phyloP scores from a whole-genome alignment of 2,329 filamentous ascomycete genomes.

The Colletotrichum trifolii region DNA sequence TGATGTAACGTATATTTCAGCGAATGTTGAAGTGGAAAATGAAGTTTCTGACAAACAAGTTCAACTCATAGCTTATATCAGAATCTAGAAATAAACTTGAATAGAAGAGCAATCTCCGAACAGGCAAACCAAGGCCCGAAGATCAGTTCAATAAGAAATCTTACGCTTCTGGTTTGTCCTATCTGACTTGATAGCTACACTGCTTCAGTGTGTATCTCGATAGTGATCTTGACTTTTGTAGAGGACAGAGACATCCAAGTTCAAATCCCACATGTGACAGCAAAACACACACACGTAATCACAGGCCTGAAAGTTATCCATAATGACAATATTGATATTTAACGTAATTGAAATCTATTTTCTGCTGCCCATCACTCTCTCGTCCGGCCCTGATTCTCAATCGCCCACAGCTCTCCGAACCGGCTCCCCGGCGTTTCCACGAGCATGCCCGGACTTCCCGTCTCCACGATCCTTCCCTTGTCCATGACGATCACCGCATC shows the following conservation, averaged over 20 bases:
- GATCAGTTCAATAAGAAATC: too few relatives aligned
- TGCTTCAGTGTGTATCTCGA: too few relatives aligned
- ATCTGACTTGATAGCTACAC: too few relatives aligned
- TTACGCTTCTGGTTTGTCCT: too few relatives aligned
- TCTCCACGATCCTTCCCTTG: conserved; percentile 55
- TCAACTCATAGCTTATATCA: too few relatives aligned
- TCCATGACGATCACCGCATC: conserved; percentile 63
- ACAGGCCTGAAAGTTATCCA: background rate
- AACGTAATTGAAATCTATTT: background rate
- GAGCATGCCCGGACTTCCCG: conserved; percentile 27
- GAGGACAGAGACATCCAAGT: background rate
- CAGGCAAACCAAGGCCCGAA: too few relatives aligned
- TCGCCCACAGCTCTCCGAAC: conserved; percentile 47
- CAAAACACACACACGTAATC: background rate
- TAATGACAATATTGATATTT: background rate
- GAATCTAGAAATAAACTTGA: too few relatives aligned
- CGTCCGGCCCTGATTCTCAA: conserved; percentile 35
- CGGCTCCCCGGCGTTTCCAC: conserved; percentile 41
- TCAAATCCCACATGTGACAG: background rate
- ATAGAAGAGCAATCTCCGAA: too few relatives aligned
- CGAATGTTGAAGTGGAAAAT: too few relatives aligned
- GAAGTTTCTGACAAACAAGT: too few relatives aligned
- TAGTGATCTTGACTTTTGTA: too few relatives aligned
- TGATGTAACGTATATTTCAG: fast-evolving
- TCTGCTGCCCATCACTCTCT: background rate